These are phyloP conservation scores for Aspergillus sp. DNA, from an alignment of 2,329 filamentous ascomycete genomes.

Conservation along the genomic window DNA sequence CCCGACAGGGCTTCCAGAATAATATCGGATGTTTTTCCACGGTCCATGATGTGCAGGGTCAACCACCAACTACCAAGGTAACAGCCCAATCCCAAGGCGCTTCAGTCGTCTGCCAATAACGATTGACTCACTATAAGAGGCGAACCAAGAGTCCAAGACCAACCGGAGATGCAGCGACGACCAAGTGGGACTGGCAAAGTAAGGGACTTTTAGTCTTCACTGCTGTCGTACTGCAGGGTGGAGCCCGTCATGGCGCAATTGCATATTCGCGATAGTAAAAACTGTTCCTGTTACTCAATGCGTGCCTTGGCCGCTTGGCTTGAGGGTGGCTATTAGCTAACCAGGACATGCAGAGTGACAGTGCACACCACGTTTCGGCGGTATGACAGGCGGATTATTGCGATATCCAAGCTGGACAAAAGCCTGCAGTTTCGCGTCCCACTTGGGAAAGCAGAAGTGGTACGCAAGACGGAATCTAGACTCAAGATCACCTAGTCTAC, in stretches of 20 bases:
- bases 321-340: background rate
- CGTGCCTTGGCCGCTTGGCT: background rate
- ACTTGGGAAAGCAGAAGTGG: background rate
- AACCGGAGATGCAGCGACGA: too few species aligned
- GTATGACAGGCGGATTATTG: background rate
- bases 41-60: background rate
- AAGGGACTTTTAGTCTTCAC: background rate
- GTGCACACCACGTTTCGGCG: background rate
- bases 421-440: background rate
- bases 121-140: background rate
- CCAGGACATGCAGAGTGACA: background rate
- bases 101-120: background rate
- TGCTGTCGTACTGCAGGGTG: background rate
- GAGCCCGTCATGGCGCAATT: background rate
- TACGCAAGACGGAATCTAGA: constrained; percentile 1
- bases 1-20: background rate
- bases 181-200: background rate
- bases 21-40: background rate
- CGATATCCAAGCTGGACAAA: background rate
- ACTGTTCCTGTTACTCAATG: too few species aligned
- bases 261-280: background rate
- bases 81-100: background rate
- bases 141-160: background rate
- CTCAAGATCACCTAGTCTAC: constrained; percentile 6
- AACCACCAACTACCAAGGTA: background rate